Conservation (phyloP, 73 alveolate genomes). For the Paramecium octaurelia region DNA sequence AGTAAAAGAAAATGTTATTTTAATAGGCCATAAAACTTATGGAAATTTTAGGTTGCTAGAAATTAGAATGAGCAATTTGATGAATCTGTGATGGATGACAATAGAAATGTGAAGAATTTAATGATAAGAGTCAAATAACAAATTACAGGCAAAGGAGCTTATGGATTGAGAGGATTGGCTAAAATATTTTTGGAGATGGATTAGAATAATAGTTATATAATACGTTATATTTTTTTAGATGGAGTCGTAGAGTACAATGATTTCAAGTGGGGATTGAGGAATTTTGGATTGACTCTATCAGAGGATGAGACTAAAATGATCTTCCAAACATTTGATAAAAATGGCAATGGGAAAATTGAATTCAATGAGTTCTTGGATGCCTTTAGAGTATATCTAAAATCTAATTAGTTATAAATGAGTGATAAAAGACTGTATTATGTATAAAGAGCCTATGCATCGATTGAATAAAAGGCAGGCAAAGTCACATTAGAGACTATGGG, state of each 20-base stretch:
- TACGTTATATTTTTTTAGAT: background rate
- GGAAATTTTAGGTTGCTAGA: slow-evolving; percentile 26
- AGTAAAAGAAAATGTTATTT: background rate
- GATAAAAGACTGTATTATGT: slow-evolving; percentile 26
- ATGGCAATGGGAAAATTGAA: slow-evolving; percentile 29
- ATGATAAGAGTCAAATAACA: background rate
- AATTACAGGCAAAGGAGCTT: slow-evolving; percentile 13
- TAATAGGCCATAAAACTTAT: background rate
- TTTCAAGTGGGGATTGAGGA: slow-evolving; percentile 60
- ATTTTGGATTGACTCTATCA: slow-evolving; percentile 48
- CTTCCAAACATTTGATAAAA: slow-evolving; percentile 48
- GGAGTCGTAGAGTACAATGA: slow-evolving; percentile 50
- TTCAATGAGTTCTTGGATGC: background rate
- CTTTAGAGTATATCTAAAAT: background rate
- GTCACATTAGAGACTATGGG: slow-evolving; percentile 34
- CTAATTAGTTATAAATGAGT: background rate
- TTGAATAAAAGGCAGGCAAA: background rate
- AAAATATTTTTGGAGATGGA: slow-evolving; percentile 32
- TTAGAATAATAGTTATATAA: background rate
- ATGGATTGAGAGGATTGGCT: slow-evolving; percentile 53
- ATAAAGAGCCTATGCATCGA: slow-evolving; percentile 18
- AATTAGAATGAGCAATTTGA: background rate
- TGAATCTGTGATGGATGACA: slow-evolving; percentile 58
- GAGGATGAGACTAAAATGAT: slow-evolving; percentile 47
- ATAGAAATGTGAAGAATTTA: slow-evolving; percentile 40